Evolutionary conservation across 495 filamentous ascomycete genomes (phyloP).

Genomic region (Penicillium argentinense): DNA sequence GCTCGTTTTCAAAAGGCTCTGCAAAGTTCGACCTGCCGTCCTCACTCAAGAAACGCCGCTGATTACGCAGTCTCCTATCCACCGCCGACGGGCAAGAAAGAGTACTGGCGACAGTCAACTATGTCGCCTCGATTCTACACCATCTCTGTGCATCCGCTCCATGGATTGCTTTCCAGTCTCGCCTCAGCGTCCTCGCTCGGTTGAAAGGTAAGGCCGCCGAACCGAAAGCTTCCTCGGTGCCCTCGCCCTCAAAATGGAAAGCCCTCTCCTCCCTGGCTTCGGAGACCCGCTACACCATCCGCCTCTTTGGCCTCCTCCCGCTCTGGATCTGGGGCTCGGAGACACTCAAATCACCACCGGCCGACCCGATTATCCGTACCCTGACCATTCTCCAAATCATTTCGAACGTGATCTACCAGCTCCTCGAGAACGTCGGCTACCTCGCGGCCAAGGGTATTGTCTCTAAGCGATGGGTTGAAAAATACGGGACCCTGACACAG

Average conservation of each 20-base stretch:
- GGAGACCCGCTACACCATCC: slow-evolving; percentile 72
- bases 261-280: slow-evolving; percentile 57
- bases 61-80: slow-evolving; percentile 30
- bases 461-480: slow-evolving; percentile 52
- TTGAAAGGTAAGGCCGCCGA: slow-evolving; percentile 24
- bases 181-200: slow-evolving; percentile 38
- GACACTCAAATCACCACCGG: slow-evolving; percentile 50
- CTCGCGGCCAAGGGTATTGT: slow-evolving; percentile 61
- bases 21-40: not conserved
- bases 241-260: slow-evolving; percentile 43
- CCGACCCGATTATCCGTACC: slow-evolving; percentile 41
- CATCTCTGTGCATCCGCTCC: slow-evolving; percentile 41
- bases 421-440: slow-evolving; percentile 82
- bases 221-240: slow-evolving; percentile 26
- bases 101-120: slow-evolving; percentile 37
- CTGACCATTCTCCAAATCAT: slow-evolving; percentile 69
- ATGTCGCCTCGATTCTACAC: slow-evolving; percentile 41
- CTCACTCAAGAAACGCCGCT: not conserved
- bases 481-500: slow-evolving; percentile 50
- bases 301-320: slow-evolving; percentile 75
- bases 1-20: not conserved
- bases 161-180: slow-evolving; percentile 35
- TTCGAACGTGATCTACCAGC: slow-evolving; percentile 67
- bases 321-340: slow-evolving; percentile 72
- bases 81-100: slow-evolving; percentile 36